phyloP scores from a whole-genome alignment of 139 green algal species.

The Chlorella sp. region DNA sequence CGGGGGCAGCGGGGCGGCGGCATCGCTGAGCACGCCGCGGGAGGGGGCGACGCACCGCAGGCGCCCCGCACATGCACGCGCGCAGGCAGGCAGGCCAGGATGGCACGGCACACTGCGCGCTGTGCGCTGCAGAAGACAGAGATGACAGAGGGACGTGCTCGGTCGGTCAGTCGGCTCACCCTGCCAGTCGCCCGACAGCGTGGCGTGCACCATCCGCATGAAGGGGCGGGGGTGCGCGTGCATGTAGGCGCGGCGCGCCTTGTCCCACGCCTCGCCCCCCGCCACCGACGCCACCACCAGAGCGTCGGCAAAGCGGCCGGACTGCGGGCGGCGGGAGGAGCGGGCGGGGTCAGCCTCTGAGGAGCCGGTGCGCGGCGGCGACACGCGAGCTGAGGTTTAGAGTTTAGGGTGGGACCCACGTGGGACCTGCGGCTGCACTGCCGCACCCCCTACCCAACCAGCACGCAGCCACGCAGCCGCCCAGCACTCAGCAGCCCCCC shows the following conservation, averaged over 20 bases:
- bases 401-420: too few relatives aligned
- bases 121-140: neutral
- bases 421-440: too few relatives aligned
- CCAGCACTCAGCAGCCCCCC: constrained; percentile 35
- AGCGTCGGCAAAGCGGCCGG: constrained; percentile 86
- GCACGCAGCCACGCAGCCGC: too few relatives aligned
- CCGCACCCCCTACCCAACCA: too few relatives aligned
- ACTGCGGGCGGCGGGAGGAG: too few relatives aligned
- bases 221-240: constrained; percentile 74
- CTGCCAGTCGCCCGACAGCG: constrained; percentile 75
- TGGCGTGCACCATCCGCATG: constrained; percentile 72
- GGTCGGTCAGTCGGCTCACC: constrained; percentile 8
- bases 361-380: too few relatives aligned
- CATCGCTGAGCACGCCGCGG: neutral
- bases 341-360: too few relatives aligned
- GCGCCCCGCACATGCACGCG: neutral
- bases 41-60: too few relatives aligned
- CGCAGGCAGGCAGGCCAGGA: neutral
- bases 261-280: constrained; percentile 56
- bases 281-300: constrained; percentile 84
- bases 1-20: neutral
- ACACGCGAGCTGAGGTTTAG: too few relatives aligned
- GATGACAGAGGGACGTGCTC: neutral
- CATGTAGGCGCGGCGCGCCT: constrained; percentile 77
- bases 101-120: neutral